Evolutionary conservation across 2,329 filamentous ascomycete genomes (phyloP), one percentile per base, ranked within the genome.

Genomic region (Colletotrichum sp.): DNA sequence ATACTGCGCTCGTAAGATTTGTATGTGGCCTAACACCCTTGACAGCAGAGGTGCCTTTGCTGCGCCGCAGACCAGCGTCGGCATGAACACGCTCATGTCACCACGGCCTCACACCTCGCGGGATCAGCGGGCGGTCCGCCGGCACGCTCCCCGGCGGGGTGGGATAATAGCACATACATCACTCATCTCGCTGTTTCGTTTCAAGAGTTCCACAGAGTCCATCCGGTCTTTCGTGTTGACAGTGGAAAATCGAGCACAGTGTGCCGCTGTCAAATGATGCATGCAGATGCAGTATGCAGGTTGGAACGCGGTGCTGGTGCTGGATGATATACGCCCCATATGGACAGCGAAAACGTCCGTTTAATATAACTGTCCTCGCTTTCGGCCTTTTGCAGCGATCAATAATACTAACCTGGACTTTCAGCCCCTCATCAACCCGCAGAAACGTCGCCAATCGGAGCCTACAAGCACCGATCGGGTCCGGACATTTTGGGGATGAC

Each of bases 401-500:
- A 13, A 44, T 44, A 21, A 9, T 5, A 8, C 2, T 16, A 63
- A 10, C 26, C 16, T 32, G 39, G 28, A 5, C 16, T 60, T 28
- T 18, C 49, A 24, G 21, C 15, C 18, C 13, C 65, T 36, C 7
- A 39, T 36, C 8, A 30, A 32, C 6, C 21, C 49, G 34, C 15
- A 52, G 24, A 21, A 16, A 24, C 44, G 21, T 64, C 44, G 44
- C 24, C 24, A n/a, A 34, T 34, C 70, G 70, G 57, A 18, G 64
- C 18, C 24, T 15, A 62, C 8, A 49, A 21, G 26, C 24, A 28
- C 73, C 64, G 63, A 65, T 63, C 74, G 65, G 74, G 28, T 6
- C 71, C 74, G 74, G 74, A 76, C 74, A 74, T 64, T 74, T 74
- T 76, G 73, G 73, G 70, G 70, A 73, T 76, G 70, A n/a, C 74